Evolutionary conservation across 1,284 basidiomycete genomes (phyloP), one percentile per base, ranked within the genome.

Genomic region (Ceratorhiza oryzae-sativae): DNA sequence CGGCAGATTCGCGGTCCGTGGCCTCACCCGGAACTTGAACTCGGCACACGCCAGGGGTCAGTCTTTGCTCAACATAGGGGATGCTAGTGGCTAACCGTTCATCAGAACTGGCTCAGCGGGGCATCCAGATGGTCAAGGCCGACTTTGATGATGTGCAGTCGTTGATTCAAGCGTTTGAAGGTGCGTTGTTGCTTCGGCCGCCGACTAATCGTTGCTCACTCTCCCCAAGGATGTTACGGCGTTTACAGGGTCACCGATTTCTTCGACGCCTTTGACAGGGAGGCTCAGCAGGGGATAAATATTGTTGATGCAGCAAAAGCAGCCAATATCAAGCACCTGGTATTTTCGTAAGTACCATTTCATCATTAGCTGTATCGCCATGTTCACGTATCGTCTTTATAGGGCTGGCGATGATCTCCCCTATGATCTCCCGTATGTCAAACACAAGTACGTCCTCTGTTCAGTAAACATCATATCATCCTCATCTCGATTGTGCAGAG

Each of bases 241-340:
- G 82, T 83, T 34, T 84, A 80, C 74, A 81, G 77, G 55, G 80
- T 82, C 56, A 78, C 79, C 59, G 78, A 79, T 72, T 81, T 75
- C 75, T 71, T 74, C 32, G 62, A 73, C 1, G 73, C 71, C 4
- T 74, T 75, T 39, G 63, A 73, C 1, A 76, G 74, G 30, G 80
- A 82, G 73, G 58, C 76, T 5, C 63, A 77, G 23, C 77, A 83
- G 45, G 83, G 83, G 15, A 80, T 78, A 76, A 80, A 80, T 62
- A 71, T 84, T 32, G 77, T 82, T 20, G 81, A 84, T 60, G 83
- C 81, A 3, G 78, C 80, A 6, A 81, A 80, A 74, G 75, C 76
- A 1, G 76, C 77, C 6, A 77, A 76, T 20, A 77, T 80, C 18
- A 77, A 80, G 59, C 80, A 81, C 71, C 74, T 82, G 53, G 79